Conservation (phyloP, 1,284 basidiomycete species). For the Ceratobasidium papillatum region DNA sequence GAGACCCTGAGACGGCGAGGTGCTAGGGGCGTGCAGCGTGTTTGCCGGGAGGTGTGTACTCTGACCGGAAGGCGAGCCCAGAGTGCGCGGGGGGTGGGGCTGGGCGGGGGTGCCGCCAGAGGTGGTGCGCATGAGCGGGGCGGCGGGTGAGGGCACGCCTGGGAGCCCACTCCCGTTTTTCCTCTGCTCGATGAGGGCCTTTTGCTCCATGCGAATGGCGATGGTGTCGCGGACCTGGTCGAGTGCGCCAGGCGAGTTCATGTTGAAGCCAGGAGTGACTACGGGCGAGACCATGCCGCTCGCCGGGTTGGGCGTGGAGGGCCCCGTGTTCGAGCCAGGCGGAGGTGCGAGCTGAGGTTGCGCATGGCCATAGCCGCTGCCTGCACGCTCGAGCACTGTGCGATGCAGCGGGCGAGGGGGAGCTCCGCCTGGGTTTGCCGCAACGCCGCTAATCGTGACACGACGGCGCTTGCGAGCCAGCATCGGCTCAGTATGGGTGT, state of each 20-base stretch:
- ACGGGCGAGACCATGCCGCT: slow-evolving; percentile 36
- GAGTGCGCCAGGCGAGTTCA: slow-evolving; percentile 23
- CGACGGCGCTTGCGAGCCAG: slow-evolving; percentile 38
- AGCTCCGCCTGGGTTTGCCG: neutral
- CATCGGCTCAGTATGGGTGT: slow-evolving; percentile 1
- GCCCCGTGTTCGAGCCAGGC: slow-evolving; percentile 9
- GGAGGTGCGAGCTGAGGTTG: slow-evolving; percentile 1
- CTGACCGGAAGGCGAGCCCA: slow-evolving; percentile 10
- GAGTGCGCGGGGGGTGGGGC: neutral
- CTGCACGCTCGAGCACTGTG: slow-evolving; percentile 30
- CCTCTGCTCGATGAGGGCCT: slow-evolving; percentile 33
- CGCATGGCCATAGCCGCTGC: slow-evolving; percentile 5
- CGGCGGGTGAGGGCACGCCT: slow-evolving; percentile 1
- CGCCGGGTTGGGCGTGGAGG: neutral
- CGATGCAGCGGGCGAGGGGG: slow-evolving; percentile 21
- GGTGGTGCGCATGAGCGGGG: neutral
- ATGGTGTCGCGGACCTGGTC: slow-evolving; percentile 32
- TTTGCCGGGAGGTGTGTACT: slow-evolving; percentile 9
- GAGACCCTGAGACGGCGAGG: slow-evolving; percentile 21
- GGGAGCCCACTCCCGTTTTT: slow-evolving; percentile 21
- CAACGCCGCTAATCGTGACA: slow-evolving; percentile 28
- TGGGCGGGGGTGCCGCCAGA: neutral
- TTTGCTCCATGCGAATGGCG: slow-evolving; percentile 38
- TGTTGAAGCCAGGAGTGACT: slow-evolving; percentile 33
- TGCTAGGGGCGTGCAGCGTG: slow-evolving; percentile 6